These are phyloP conservation scores for Noccaea caerulescens DNA, from an alignment of 345 rosid species.

Conservation along the genomic window DNA sequence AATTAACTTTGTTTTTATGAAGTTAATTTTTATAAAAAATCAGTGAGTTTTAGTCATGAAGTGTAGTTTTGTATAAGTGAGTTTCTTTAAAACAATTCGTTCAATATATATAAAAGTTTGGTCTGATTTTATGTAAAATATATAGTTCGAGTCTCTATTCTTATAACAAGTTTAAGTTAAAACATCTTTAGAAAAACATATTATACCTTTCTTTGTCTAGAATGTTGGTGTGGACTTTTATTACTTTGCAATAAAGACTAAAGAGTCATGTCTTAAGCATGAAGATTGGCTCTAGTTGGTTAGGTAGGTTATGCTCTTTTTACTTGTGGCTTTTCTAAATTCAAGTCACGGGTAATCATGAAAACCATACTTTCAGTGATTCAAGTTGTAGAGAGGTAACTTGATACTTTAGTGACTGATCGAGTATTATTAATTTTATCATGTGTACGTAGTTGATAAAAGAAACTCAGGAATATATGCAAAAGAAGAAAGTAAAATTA, in stretches of 20 bases:
- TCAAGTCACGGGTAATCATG: slow-evolving; percentile 47
- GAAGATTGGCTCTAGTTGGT: slow-evolving; percentile 45
- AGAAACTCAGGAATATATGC: neutral
- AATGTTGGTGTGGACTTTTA: slow-evolving; percentile 32
- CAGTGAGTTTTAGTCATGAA: neutral
- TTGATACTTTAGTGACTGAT: slow-evolving; percentile 9
- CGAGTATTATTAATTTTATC: neutral
- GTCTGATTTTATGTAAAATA: neutral
- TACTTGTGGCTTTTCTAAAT: slow-evolving; percentile 27
- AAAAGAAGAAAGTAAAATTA: neutral
- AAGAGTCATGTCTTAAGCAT: slow-evolving; percentile 46
- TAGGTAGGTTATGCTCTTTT: slow-evolving; percentile 37
- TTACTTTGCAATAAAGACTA: slow-evolving; percentile 41
- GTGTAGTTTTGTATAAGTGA: neutral
- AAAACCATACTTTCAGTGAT: slow-evolving; percentile 17
- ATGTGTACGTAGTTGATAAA: neutral
- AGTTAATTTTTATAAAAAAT: neutral
- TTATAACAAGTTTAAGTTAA: neutral
- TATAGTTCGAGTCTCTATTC: neutral
- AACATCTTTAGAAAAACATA: slow-evolving; percentile 21
- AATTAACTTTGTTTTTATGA: neutral
- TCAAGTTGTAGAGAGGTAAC: slow-evolving; percentile 8
- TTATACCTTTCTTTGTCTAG: slow-evolving; percentile 39
- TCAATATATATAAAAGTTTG: neutral
- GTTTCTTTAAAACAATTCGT: neutral